Percentiles rank a stretch among this genome's conserved stretches.
Evolutionary conservation across 2,329 filamentous ascomycete genomes (phyloP).

Genomic region (Parafenestella ontariensis): DNA sequence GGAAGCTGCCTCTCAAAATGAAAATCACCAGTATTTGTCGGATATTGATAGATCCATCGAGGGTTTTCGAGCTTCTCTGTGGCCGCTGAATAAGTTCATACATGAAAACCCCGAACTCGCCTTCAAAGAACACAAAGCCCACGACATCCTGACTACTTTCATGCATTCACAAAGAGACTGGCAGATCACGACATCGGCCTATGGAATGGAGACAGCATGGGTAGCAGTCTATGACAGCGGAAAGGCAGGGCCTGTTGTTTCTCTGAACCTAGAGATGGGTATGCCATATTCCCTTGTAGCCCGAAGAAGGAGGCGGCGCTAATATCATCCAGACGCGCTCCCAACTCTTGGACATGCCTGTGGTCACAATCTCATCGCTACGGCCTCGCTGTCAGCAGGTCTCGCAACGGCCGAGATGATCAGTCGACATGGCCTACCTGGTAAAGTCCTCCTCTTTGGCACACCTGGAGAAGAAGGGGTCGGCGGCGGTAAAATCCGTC

Average conservation of each 20-base stretch:
- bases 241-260: conserved; percentile 51
- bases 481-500: conserved; percentile 54
- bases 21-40: neutral
- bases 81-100: conserved; percentile 39
- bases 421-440: conserved; percentile 32
- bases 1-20: neutral
- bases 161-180: conserved; percentile 47
- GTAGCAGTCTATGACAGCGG: conserved; percentile 37
- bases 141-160: conserved; percentile 59
- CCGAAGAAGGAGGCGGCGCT: conserved; percentile 16
- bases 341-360: conserved; percentile 54
- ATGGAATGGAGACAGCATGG: conserved; percentile 42
- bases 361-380: conserved; percentile 56
- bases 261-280: conserved; percentile 48
- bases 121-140: conserved; percentile 58
- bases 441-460: conserved; percentile 51
- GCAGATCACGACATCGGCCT: conserved; percentile 39
- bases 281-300: neutral
- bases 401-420: conserved; percentile 47
- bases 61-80: neutral
- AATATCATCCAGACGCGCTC: conserved; percentile 44
- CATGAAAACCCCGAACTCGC: conserved; percentile 61
- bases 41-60: conserved; percentile 2
- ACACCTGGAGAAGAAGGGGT: conserved; percentile 56
- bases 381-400: conserved; percentile 48